A percentile compares a stretch with the other conserved stretches of the same genome.
phyloP scores from a whole-genome alignment of 2,329 filamentous ascomycete species.

The Pseudonectria buxi region DNA sequence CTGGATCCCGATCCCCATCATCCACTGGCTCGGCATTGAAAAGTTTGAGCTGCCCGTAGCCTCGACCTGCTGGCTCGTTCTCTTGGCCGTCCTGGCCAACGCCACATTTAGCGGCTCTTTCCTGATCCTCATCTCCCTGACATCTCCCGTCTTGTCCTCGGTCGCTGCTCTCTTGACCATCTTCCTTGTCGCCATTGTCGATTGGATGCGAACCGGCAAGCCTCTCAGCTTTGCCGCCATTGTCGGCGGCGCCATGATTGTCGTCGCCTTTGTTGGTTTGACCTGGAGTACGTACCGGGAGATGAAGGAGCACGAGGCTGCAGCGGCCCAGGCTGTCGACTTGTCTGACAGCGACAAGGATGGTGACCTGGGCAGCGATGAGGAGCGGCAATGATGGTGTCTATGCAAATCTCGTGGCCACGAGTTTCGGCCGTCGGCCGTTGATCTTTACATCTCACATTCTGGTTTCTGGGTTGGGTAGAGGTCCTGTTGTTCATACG shows the following conservation, averaged over 20 bases:
- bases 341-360: constrained; percentile 43
- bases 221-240: constrained; percentile 70
- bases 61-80: constrained; percentile 70
- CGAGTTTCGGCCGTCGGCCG: too few species aligned
- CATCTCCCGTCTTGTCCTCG: constrained; percentile 83
- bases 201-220: constrained; percentile 78
- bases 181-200: constrained; percentile 88
- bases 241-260: constrained; percentile 77
- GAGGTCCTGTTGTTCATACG: too few species aligned
- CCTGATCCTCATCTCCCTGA: constrained; percentile 85
- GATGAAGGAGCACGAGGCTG: constrained; percentile 73
- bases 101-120: constrained; percentile 90
- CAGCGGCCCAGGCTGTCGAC: constrained; percentile 43
- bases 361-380: constrained; percentile 31
- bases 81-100: constrained; percentile 77
- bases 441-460: too few species aligned
- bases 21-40: constrained; percentile 75
- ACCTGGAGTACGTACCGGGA: constrained; percentile 91
- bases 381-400: constrained; percentile 7
- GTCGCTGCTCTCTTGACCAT: constrained; percentile 93
- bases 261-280: constrained; percentile 77
- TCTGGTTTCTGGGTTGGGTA: too few species aligned
- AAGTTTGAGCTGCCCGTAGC: constrained; percentile 75
- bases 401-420: too few species aligned
- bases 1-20: constrained; percentile 83